Conservation (phyloP, 2,329 filamentous ascomycete species). For the Pezicula neosporulosa region DNA sequence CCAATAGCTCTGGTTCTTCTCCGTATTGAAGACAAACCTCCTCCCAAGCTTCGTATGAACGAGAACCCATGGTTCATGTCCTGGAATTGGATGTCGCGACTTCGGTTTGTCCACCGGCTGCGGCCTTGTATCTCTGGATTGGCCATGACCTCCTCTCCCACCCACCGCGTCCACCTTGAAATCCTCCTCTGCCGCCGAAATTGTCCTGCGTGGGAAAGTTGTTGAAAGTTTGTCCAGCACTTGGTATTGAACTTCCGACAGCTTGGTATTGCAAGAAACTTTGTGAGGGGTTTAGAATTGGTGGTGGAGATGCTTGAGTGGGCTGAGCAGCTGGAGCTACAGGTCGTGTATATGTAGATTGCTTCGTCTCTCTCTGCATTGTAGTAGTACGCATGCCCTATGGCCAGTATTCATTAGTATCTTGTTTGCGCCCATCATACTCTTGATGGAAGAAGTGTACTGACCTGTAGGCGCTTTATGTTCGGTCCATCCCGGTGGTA, state of each 20-base stretch:
- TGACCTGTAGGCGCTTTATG: slow-evolving; percentile 78
- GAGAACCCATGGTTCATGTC: slow-evolving; percentile 81
- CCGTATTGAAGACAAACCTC: slow-evolving; percentile 84
- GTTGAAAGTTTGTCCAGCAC: slow-evolving; percentile 30
- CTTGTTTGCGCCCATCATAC: slow-evolving; percentile 6
- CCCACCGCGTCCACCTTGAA: slow-evolving; percentile 42
- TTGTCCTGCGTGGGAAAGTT: slow-evolving; percentile 15
- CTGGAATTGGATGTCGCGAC: slow-evolving; percentile 74
- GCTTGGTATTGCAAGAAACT: slow-evolving; percentile 41
- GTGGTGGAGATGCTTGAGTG: slow-evolving; percentile 10
- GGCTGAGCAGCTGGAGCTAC: slow-evolving; percentile 28
- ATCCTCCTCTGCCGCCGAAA: slow-evolving; percentile 30
- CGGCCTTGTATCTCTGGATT: slow-evolving; percentile 41
- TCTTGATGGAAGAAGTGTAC: slow-evolving; percentile 11
- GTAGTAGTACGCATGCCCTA: slow-evolving; percentile 85
- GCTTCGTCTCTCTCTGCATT: slow-evolving; percentile 73
- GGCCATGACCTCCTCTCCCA: slow-evolving; percentile 51
- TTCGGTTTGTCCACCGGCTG: slow-evolving; percentile 78
- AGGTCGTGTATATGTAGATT: slow-evolving; percentile 86
- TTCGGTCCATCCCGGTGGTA: slow-evolving; percentile 86
- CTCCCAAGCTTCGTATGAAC: slow-evolving; percentile 90
- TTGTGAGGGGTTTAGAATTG: slow-evolving; percentile 27
- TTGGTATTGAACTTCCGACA: slow-evolving; percentile 34
- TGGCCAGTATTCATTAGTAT: slow-evolving; percentile 8
- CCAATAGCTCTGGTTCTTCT: slow-evolving; percentile 90